A percentile compares a stretch with the other conserved stretches of the same genome.
phyloP scores from a whole-genome alignment of 352 stramenopile genomes.

The Chrysophaeum taylorii region DNA sequence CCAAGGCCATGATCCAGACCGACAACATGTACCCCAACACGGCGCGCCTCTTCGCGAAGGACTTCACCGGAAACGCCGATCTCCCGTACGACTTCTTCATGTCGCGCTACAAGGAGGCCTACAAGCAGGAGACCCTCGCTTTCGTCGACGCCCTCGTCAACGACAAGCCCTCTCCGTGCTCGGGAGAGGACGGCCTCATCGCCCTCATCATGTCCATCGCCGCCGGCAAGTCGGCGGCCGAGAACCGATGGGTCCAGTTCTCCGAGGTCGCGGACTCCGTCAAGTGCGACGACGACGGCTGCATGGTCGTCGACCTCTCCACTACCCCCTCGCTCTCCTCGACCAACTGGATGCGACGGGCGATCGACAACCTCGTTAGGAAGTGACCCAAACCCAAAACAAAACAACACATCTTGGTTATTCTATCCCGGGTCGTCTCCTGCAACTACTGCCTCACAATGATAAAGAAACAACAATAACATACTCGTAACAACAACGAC shows the following conservation, averaged over 20 bases:
- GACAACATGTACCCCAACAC: conserved; percentile 86
- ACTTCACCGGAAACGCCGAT: conserved; percentile 70
- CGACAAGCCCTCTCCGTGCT: conserved; percentile 52
- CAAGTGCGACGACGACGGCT: conserved; percentile 34
- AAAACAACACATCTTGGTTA: no score
- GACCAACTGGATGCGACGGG: no score
- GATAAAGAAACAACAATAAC: no score
- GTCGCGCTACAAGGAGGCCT: conserved; percentile 79
- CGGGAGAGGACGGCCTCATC: conserved; percentile 61
- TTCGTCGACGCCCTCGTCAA: conserved; percentile 65
- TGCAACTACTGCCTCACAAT: no score
- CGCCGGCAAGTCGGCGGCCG: conserved; percentile 49
- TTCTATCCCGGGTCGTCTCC: no score
- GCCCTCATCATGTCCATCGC: conserved; percentile 66
- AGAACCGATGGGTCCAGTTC: conserved; percentile 55
- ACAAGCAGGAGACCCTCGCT: conserved; percentile 59
- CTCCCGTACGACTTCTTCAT: conserved; percentile 88
- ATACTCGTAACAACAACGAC: no score
- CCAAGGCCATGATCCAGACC: conserved; percentile 72
- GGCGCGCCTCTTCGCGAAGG: conserved; percentile 56
- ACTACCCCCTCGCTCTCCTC: no score
- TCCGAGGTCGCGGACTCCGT: conserved; percentile 48
- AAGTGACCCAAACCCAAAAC: no score
- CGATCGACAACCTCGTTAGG: no score
- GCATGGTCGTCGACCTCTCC: not conserved